These are phyloP conservation scores for Actinomucor elegans DNA, from an alignment of 371 early-diverging fungal genomes.

Conservation along the genomic window DNA sequence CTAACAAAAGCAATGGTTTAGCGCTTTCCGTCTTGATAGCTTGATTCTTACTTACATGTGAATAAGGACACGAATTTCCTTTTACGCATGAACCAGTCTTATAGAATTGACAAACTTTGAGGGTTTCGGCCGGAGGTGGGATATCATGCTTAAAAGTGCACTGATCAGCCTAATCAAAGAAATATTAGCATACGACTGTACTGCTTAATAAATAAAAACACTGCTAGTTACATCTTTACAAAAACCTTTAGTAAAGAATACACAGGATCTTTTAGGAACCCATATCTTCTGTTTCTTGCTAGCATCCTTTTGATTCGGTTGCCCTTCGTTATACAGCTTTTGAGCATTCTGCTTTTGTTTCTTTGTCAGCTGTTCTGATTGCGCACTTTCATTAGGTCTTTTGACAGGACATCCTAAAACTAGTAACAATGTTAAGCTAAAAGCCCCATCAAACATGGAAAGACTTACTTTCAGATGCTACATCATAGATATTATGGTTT, in stretches of 20 bases:
- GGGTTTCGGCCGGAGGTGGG: background rate
- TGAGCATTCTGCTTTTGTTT: too few relatives aligned
- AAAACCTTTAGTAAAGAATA: background rate
- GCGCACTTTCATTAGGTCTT: too few relatives aligned
- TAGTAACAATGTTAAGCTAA: too few relatives aligned
- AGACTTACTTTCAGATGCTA: too few relatives aligned
- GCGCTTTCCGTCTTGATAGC: background rate
- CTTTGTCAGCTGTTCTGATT: too few relatives aligned
- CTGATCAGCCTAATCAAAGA: background rate
- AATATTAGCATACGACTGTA: background rate
- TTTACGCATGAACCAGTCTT: constrained; percentile 27
- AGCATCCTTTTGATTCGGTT: too few relatives aligned
- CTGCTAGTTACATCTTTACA: background rate
- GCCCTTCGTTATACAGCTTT: too few relatives aligned
- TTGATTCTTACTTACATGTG: constrained; percentile 26
- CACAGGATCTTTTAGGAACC: background rate
- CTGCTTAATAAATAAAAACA: background rate
- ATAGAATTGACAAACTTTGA: constrained; percentile 25
- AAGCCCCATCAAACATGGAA: too few relatives aligned
- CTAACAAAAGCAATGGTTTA: constrained; percentile 7
- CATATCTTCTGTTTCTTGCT: background rate
- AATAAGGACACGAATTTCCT: constrained; percentile 25
- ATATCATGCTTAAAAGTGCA: constrained; percentile 18
- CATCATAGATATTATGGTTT: too few relatives aligned
- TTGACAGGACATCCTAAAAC: too few relatives aligned